Conservation (phyloP, 441 rosid genomes). For the Croton setiger region DNA sequence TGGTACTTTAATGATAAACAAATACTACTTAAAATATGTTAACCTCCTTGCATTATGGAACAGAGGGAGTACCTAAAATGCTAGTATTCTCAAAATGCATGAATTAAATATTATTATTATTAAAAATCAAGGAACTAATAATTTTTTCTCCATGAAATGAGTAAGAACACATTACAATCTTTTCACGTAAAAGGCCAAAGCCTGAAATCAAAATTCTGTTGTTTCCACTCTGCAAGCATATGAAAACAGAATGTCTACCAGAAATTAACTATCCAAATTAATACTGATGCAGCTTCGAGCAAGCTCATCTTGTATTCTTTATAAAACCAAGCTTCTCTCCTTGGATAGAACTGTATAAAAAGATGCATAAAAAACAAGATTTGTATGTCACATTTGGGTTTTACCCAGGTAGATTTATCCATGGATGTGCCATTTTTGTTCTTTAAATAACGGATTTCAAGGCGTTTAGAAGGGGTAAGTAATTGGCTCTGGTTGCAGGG, state of each 20-base stretch:
- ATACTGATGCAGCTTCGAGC: not conserved
- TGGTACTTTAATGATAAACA: no score
- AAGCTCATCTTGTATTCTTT: not conserved
- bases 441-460: not conserved
- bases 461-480: constrained; percentile 26
- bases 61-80: no score
- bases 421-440: not conserved
- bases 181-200: no score
- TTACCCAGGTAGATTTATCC: not conserved
- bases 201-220: no score
- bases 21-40: no score
- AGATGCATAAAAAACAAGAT: not conserved
- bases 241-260: not conserved
- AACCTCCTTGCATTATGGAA: no score
- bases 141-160: no score
- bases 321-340: not conserved
- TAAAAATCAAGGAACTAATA: no score
- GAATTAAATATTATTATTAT: no score
- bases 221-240: no score
- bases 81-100: no score
- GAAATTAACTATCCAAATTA: not conserved
- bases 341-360: not conserved
- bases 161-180: no score
- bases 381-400: not conserved
- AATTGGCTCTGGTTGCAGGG: constrained; percentile 67